A percentile compares a stretch with the other conserved stretches of the same genome.
Conservation (phyloP, 225 moss, liverwort and hornwort species). For the Marchantia paleacea region DNA sequence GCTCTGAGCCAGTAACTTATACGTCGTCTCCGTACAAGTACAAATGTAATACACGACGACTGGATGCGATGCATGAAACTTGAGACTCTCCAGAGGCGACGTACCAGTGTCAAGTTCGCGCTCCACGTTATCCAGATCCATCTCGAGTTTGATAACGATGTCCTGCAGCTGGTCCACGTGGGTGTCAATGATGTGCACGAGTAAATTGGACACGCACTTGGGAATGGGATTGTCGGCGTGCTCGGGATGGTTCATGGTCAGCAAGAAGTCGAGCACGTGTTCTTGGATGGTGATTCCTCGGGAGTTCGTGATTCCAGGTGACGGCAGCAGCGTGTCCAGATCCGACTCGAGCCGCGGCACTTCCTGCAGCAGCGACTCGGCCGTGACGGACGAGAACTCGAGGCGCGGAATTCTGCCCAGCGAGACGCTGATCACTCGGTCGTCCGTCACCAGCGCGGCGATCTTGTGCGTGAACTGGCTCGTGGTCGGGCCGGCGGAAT, state of each 20-base stretch:
- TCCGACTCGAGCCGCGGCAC: conserved; percentile 61
- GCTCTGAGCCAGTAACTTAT: no score
- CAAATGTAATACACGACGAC: no score
- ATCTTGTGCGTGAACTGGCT: conserved; percentile 87
- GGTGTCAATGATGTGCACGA: conserved; percentile 85
- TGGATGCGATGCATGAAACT: no score
- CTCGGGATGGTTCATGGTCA: conserved; percentile 81
- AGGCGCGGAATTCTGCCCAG: conserved; percentile 64
- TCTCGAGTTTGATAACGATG: conserved; percentile 77
- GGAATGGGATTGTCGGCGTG: conserved; percentile 83
- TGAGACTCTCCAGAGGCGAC: no score
- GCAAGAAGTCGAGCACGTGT: conserved; percentile 79
- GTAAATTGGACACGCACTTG: conserved; percentile 62
- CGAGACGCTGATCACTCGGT: conserved; percentile 76
- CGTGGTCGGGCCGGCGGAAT: conserved; percentile 74
- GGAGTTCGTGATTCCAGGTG: conserved; percentile 28
- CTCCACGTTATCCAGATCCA: conserved; percentile 75
- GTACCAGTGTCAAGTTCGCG: conserved; percentile 68
- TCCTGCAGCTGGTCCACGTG: conserved; percentile 88
- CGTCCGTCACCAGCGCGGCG: conserved; percentile 72
- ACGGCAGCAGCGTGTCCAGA: conserved; percentile 24
- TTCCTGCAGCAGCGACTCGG: conserved; percentile 66
- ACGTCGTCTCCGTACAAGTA: no score
- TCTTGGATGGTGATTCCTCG: conserved; percentile 73
- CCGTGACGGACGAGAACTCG: conserved; percentile 58